Evolutionary conservation across 2,329 filamentous ascomycete genomes (phyloP), one percentile per base, ranked within the genome.

Genomic region (Scopulariopsis brevicaulis): DNA sequence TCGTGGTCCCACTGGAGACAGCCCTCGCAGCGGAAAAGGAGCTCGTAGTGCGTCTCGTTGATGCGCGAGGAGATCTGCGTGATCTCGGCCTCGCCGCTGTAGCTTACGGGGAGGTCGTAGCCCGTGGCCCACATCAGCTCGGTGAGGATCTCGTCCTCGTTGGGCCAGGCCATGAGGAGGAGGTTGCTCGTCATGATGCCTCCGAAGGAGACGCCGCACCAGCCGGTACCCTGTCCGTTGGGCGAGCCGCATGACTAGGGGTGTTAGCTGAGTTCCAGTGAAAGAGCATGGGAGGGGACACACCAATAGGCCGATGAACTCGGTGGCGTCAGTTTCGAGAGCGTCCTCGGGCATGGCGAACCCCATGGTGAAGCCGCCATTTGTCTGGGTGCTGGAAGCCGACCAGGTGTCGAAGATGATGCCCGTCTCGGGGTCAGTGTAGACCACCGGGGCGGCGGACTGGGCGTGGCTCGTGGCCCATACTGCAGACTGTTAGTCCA

Each of bases 11-110:
- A 83, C 1, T 71, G 64, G 32, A 81, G 71, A 66, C 81, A 84
- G 62, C 76, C 74, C 62, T 83, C 69, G 69, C 85, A 89, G 53
- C 82, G 77, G 71, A 86, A 89, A n/a, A 86, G 77, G 55, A 87
- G 66, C 50, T 78, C 78, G 67, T 81, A 89, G 63, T 79, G 72
- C 28, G 79, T 82, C 15, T 74, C 73, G 63, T 79, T 85, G 59
- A 86, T 73, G 28, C 71, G 76, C 12, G 78, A 77, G 14, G 78
- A 80, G 61, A 87, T 79, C 62, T 83, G 77, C 0, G 80, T 84
- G 28, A 88, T 67, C 37, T 75, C 82, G 10, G 84, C 83, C 61
- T 82, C 74, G 59, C 85, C 85, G 1, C 75, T 74, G 68, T 88
- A 87, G 37, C 78, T 64, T 0, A 74, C 73, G 0, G 85, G 85